A percentile compares a stretch with the other conserved stretches of the same genome.
phyloP scores from a whole-genome alignment of 371 early-diverging fungal species.

The Mucor velutinosus region DNA sequence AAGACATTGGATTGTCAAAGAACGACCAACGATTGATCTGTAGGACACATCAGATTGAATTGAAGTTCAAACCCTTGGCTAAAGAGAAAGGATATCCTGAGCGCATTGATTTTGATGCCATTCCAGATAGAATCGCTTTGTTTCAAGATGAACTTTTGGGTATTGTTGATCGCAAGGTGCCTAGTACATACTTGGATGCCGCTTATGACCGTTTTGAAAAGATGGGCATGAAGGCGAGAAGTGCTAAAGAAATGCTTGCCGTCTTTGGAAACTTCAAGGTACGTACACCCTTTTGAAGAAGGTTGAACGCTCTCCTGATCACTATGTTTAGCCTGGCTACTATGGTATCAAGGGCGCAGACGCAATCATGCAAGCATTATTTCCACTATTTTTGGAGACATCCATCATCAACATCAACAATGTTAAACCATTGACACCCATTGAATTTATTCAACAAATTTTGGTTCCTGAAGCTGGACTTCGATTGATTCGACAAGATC shows the following conservation, averaged over 20 bases:
- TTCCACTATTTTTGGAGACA: slow-evolving; percentile 37
- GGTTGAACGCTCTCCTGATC: background rate
- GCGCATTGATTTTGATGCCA: slow-evolving; percentile 35
- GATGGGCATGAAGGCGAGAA: slow-evolving; percentile 47
- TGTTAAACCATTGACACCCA: slow-evolving; percentile 49
- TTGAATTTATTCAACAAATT: slow-evolving; percentile 65
- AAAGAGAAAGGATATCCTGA: slow-evolving; percentile 36
- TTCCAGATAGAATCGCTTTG: slow-evolving; percentile 25
- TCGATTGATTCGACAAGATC: slow-evolving; percentile 58
- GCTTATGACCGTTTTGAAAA: slow-evolving; percentile 30
- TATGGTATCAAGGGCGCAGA: slow-evolving; percentile 61
- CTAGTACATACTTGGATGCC: slow-evolving; percentile 32
- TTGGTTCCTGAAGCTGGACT: slow-evolving; percentile 62
- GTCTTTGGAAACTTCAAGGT: slow-evolving; percentile 25
- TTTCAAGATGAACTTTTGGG: slow-evolving; percentile 29
- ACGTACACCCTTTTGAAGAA: background rate
- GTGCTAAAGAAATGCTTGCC: slow-evolving; percentile 30
- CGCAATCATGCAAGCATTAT: slow-evolving; percentile 43
- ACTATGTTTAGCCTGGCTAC: slow-evolving; percentile 57
- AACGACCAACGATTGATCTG: slow-evolving; percentile 35
- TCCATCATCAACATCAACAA: slow-evolving; percentile 32
- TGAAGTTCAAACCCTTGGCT: slow-evolving; percentile 42
- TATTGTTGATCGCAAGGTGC: slow-evolving; percentile 28
- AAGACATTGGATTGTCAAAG: background rate
- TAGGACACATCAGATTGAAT: slow-evolving; percentile 46